These are phyloP conservation scores for Buddleja alternifolia DNA, from an alignment of 257 asterid species.

Conservation along the genomic window DNA sequence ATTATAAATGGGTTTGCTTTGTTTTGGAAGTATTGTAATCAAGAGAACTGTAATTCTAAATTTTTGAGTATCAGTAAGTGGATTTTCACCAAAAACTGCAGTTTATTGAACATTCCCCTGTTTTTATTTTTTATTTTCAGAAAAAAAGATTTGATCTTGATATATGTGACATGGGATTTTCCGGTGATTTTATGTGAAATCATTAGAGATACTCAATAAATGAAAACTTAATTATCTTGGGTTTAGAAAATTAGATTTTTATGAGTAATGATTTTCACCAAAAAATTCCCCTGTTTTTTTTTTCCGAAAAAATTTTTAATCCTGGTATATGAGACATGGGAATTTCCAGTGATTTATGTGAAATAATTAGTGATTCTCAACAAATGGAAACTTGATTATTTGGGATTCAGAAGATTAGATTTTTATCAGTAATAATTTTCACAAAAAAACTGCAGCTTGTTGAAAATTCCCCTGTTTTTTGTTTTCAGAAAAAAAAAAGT, in stretches of 20 bases:
- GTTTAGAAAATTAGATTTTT: no score
- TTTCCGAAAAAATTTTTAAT: no score
- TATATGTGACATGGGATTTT: background rate
- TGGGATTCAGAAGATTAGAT: conserved; percentile 15
- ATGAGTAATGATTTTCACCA: no score
- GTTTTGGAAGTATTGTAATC: no score
- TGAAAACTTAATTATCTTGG: no score
- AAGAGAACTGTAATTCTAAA: background rate
- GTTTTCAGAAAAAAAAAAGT: background rate
- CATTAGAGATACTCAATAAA: no score
- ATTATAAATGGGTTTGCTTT: conserved; percentile 9
- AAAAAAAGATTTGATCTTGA: conserved; percentile 16
- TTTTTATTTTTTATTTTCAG: background rate
- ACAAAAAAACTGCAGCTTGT: background rate
- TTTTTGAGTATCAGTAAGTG: background rate
- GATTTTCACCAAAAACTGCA: no score
- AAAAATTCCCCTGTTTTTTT: no score
- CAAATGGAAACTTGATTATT: no score
- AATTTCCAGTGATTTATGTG: background rate
- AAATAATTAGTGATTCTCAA: background rate
- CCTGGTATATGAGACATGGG: background rate
- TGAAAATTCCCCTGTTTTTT: background rate
- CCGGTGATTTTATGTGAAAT: background rate
- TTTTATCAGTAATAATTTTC: no score
- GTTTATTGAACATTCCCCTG: background rate